Conservation (phyloP, 768 basidiomycete species). For the Serpula lacrymans region DNA sequence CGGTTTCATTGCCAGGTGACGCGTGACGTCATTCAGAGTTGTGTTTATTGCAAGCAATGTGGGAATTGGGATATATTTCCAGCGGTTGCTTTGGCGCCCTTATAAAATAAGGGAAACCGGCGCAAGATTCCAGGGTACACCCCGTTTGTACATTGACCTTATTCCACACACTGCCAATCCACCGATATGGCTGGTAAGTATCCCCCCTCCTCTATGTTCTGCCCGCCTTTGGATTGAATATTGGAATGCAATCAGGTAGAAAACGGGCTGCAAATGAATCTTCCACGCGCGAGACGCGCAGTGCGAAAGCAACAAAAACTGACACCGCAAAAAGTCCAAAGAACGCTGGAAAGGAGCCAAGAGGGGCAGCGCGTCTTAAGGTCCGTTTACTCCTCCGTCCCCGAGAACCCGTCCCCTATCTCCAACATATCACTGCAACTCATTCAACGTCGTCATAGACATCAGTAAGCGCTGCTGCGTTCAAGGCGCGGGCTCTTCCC, state of each 20-base stretch:
- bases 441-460: slow-evolving; percentile 30
- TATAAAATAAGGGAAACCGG: slow-evolving; percentile 1
- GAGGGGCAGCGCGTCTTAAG: slow-evolving; percentile 44
- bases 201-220: background rate
- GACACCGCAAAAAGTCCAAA: slow-evolving; percentile 28
- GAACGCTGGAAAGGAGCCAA: slow-evolving; percentile 32
- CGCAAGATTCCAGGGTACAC: slow-evolving; percentile 4
- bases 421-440: too few relatives aligned
- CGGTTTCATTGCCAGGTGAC: slow-evolving; percentile 12
- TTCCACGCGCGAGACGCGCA: slow-evolving; percentile 37
- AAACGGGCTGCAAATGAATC: slow-evolving; percentile 45
- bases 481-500: slow-evolving; percentile 66
- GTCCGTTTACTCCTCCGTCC: slow-evolving; percentile 24
- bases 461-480: slow-evolving; percentile 44
- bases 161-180: background rate
- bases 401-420: slow-evolving; percentile 1
- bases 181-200: slow-evolving; percentile 27
- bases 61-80: slow-evolving; percentile 19
- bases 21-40: slow-evolving; percentile 32
- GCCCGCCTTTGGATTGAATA: background rate
- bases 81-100: slow-evolving; percentile 18
- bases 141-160: too few relatives aligned
- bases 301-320: slow-evolving; percentile 51
- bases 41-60: slow-evolving; percentile 10
- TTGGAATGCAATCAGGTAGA: slow-evolving; percentile 25